phyloP scores from a whole-genome alignment of 1,284 basidiomycete species.

The Apiotrichum veenhuisii region DNA sequence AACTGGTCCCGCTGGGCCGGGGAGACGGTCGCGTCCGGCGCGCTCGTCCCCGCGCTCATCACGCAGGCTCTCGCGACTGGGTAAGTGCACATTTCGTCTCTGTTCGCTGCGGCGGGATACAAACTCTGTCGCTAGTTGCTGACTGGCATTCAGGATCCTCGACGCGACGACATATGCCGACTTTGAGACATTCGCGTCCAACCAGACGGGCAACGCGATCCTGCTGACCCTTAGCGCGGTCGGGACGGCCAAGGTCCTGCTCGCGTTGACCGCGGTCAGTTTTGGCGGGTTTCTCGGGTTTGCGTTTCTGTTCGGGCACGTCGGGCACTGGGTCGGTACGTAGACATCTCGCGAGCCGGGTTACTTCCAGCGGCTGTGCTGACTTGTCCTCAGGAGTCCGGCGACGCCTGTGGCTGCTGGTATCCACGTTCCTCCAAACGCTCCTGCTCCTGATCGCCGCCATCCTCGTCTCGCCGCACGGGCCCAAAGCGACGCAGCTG shows the following conservation, averaged over 20 bases:
- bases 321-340: conserved; percentile 42
- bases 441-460: conserved; percentile 28
- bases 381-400: conserved; percentile 23
- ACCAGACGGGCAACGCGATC: conserved; percentile 49
- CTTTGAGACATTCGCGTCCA: conserved; percentile 47
- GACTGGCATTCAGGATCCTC: conserved; percentile 23
- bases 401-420: conserved; percentile 37
- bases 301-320: conserved; percentile 40
- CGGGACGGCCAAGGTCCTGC: conserved; percentile 24
- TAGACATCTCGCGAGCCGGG: too few species aligned
- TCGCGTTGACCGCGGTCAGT: conserved; percentile 36
- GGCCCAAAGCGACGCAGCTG: conserved; percentile 22
- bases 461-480: conserved; percentile 35
- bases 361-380: too few species aligned
- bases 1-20: conserved; percentile 29
- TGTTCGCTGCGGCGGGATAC: neutral
- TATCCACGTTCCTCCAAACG: conserved; percentile 28
- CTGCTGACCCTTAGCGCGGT: conserved; percentile 44
- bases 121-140: neutral
- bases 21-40: conserved; percentile 26
- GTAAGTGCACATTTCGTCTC: conserved; percentile 14
- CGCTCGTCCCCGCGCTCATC: conserved; percentile 33
- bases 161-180: conserved; percentile 48
- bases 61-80: conserved; percentile 41
- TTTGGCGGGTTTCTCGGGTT: conserved; percentile 38